Evolutionary conservation across 1,284 basidiomycete genomes (phyloP), one percentile per base, ranked within the genome.

Genomic region (Agaricales sp.): DNA sequence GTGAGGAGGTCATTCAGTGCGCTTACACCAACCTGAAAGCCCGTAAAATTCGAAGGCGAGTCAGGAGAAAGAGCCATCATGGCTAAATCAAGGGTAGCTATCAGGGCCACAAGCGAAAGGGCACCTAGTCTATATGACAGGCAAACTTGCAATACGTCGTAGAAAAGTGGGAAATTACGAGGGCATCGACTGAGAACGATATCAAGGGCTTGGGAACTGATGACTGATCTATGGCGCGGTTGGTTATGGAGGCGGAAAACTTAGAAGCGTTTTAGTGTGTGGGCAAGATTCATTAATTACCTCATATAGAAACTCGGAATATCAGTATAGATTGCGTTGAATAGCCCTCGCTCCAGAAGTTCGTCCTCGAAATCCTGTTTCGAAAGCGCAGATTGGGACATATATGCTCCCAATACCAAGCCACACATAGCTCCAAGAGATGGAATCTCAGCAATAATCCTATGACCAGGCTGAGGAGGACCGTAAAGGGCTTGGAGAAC

Each of bases 201-300:
- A 19, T 63, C 64, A 4, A 80, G 59, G 2, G 76, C 73, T 54
- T 82, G 77, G 0, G 77, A 69, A 2, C 73, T 55, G 19, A 80
- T 52, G 14, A 73, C 64, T 55, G 63, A 70, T 46, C 77, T 80
- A 48, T 41, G 16, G n/a, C n/a, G n/a, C n/a, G n/a, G n/a, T n/a
- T n/a, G n/a, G 12, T 22, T 24, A 45, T 24, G 8, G 11, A 11
- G 30, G 35, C 47, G 22, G 24, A 37, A 50, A 18, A 54, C 65
- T 55, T 57, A 78, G 78, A 67, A 67, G 53, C 78, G 69, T 58
- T 70, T 69, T 30, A 6, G 14, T 30, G 14, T 6, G 39, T 41
- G 16, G 18, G 8, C 19, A 41, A 41, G 8, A 41, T 8, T 8
- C 39, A 41, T n/a, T n/a, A n/a, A n/a, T n/a, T 16, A 41, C 39